Percentiles rank a stretch among this genome's conserved stretches.
These are phyloP conservation scores for Ophiostoma tasmaniense DNA, from an alignment of 2,329 filamentous ascomycete genomes.

Conservation along the genomic window DNA sequence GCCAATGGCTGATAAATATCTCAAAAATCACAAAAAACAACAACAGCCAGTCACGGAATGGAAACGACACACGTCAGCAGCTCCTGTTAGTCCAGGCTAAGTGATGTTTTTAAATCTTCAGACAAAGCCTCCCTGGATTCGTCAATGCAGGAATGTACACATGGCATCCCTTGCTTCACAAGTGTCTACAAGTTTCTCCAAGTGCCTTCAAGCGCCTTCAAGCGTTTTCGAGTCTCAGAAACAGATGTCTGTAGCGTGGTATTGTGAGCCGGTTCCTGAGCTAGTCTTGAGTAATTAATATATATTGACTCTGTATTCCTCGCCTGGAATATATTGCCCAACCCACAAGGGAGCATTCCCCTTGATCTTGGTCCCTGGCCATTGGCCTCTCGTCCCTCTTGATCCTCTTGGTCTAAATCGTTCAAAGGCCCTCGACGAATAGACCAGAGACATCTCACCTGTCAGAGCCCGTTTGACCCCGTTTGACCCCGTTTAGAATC, in stretches of 20 bases:
- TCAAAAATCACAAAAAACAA: background rate
- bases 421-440: background rate
- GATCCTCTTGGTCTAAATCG: background rate
- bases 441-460: background rate
- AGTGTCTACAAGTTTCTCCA: background rate
- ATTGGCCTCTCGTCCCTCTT: background rate
- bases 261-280: background rate
- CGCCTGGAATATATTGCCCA: background rate
- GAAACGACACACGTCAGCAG: background rate
- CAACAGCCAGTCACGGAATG: background rate
- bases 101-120: background rate
- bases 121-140: background rate
- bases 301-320: slow-evolving; percentile 7
- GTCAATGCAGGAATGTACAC: background rate
- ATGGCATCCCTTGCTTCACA: background rate
- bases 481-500: background rate
- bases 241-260: background rate
- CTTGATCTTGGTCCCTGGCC: background rate
- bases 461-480: background rate
- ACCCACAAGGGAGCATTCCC: background rate
- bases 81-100: background rate
- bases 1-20: background rate
- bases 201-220: background rate
- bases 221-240: background rate
- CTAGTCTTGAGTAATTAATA: background rate